Evolutionary conservation across 2,329 filamentous ascomycete species (phyloP).

Genomic region (Hymenoscyphus infarciens): DNA sequence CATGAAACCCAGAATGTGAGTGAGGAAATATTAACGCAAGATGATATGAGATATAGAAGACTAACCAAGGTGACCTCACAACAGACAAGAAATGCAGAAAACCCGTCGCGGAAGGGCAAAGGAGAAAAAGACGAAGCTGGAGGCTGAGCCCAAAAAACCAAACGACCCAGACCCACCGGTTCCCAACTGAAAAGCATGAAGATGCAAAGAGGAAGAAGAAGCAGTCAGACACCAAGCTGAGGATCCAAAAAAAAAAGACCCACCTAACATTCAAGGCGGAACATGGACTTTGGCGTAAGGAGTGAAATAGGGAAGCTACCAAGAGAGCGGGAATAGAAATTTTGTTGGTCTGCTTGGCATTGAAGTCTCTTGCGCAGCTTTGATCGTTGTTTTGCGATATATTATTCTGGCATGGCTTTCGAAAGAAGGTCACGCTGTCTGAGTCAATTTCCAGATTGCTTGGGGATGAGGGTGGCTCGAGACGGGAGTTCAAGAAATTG

Average conservation of each 20-base stretch:
- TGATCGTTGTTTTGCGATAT: not conserved
- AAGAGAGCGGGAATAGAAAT: not conserved
- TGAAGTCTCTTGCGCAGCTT: not conserved
- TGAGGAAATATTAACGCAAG: no score
- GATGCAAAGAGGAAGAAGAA: not conserved
- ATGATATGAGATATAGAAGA: no score
- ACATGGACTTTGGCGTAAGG: not conserved
- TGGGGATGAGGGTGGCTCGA: no score
- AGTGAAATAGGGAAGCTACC: not conserved
- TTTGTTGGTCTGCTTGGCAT: not conserved
- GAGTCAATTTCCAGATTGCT: not conserved
- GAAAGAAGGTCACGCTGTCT: not conserved
- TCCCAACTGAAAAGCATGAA: no score
- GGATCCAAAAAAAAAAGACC: not conserved
- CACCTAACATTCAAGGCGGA: not conserved
- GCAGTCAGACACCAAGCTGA: not conserved
- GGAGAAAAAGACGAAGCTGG: not conserved
- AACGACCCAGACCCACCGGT: no score
- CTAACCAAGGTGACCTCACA: no score
- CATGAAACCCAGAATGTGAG: no score
- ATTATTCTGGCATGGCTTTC: no score
- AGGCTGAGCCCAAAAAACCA: not conserved
- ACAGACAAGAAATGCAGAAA: no score
- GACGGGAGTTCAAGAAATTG: no score
- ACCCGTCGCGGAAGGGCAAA: no score